Percentiles rank a stretch among this genome's conserved stretches.
Conservation (phyloP, 2,329 filamentous ascomycete species). For the Trichoderma sp. region DNA sequence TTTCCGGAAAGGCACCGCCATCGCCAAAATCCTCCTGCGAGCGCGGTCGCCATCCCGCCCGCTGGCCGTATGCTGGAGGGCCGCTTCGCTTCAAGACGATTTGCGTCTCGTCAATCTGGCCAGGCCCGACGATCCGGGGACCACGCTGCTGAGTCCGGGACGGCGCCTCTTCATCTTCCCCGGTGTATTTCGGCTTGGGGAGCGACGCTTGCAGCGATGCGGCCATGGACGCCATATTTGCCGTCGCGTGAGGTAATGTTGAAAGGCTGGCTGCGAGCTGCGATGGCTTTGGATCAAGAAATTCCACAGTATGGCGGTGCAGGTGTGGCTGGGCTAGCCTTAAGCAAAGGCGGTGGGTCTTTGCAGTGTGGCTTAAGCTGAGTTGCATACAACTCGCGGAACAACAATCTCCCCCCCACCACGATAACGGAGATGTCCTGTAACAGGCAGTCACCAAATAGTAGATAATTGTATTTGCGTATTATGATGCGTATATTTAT, state of each 20-base stretch:
- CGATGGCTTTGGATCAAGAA: conserved; percentile 30
- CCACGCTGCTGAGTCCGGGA: conserved; percentile 72
- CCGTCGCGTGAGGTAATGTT: conserved; percentile 29
- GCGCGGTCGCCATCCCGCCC: conserved; percentile 87
- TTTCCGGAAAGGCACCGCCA: conserved; percentile 93
- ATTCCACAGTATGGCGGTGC: conserved; percentile 38
- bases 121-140: conserved; percentile 77
- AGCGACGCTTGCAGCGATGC: conserved; percentile 76
- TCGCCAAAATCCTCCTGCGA: conserved; percentile 90
- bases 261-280: conserved; percentile 13
- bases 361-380: neutral
- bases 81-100: conserved; percentile 81
- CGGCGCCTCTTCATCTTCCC: conserved; percentile 81
- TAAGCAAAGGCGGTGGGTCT: neutral
- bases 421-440: neutral
- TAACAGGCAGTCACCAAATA: neutral
- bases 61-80: conserved; percentile 84
- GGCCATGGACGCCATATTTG: conserved; percentile 64
- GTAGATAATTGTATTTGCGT: neutral
- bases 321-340: conserved; percentile 13
- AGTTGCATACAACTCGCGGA: neutral
- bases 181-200: conserved; percentile 88
- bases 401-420: conserved; percentile 1
- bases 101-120: conserved; percentile 81
- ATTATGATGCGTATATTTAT: neutral